Evolutionary conservation across 139 green algal species (phyloP).

Genomic region (Zygnema cylindricum): DNA sequence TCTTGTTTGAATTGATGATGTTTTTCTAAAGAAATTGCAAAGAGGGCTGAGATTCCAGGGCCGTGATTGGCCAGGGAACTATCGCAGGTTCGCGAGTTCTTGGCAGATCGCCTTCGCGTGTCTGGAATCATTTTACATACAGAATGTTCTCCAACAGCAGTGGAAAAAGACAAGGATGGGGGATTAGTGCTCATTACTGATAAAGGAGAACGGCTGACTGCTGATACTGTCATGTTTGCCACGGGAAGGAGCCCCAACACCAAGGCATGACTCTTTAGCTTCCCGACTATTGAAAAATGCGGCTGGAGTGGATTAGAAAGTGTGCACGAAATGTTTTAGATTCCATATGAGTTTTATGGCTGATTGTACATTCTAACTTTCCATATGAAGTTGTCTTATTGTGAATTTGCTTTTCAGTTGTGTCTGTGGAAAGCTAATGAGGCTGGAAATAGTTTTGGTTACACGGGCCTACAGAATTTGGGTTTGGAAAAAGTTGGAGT

Average conservation of each 20-base stretch:
- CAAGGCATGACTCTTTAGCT: slow-evolving; percentile 42
- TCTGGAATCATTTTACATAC: slow-evolving; percentile 62
- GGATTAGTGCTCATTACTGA: slow-evolving; percentile 54
- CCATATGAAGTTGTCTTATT: background rate
- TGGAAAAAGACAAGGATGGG: slow-evolving; percentile 63
- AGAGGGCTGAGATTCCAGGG: too few species aligned
- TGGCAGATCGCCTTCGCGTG: slow-evolving; percentile 56
- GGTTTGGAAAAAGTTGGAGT: slow-evolving; percentile 67
- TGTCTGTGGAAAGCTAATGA: too few species aligned
- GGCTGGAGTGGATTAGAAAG: too few species aligned
- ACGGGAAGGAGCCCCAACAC: slow-evolving; percentile 86
- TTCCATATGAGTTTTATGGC: background rate
- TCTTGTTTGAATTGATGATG: too few species aligned
- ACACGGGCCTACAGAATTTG: slow-evolving; percentile 46
- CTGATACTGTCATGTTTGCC: slow-evolving; percentile 83
- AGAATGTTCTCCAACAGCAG: background rate
- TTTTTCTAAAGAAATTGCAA: too few species aligned
- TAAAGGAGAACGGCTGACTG: slow-evolving; percentile 58
- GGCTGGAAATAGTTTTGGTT: too few species aligned
- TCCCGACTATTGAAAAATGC: too few species aligned
- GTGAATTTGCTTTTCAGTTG: too few species aligned
- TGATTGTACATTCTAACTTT: background rate
- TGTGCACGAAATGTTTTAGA: too few species aligned
- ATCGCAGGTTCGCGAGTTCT: slow-evolving; percentile 59
- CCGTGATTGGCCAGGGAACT: background rate